Evolutionary conservation across 306 rosid species (phyloP).

Genomic region (Castanea crenata): DNA sequence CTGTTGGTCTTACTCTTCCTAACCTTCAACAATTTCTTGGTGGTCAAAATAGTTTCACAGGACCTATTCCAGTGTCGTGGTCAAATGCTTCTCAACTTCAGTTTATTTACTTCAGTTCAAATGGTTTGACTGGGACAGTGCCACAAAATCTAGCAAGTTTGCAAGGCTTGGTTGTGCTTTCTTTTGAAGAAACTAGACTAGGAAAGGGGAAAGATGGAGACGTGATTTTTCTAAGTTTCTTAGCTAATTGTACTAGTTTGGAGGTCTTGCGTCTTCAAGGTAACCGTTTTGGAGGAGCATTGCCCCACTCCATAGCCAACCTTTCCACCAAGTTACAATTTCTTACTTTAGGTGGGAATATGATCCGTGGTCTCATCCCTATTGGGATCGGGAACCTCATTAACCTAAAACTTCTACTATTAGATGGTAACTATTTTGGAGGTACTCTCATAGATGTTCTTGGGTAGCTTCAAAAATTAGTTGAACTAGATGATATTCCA

Average conservation of each 20-base stretch:
- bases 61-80: conserved; percentile 44
- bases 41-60: conserved; percentile 36
- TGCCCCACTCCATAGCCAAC: conserved; percentile 32
- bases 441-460: conserved; percentile 26
- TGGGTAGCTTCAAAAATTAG: conserved; percentile 30
- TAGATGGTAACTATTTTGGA: conserved; percentile 26
- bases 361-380: conserved; percentile 33
- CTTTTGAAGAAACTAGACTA: conserved; percentile 28
- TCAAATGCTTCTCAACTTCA: conserved; percentile 44
- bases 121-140: conserved; percentile 34
- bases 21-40: conserved; percentile 39
- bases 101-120: conserved; percentile 34
- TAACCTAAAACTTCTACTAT: conserved; percentile 12
- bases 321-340: conserved; percentile 20
- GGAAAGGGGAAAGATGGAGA: conserved; percentile 28
- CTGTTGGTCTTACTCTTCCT: conserved; percentile 48
- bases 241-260: conserved; percentile 33
- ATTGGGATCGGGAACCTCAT: conserved; percentile 28
- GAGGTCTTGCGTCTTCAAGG: conserved; percentile 2
- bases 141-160: conserved; percentile 40
- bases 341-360: conserved; percentile 7
- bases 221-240: conserved; percentile 23
- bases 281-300: conserved; percentile 34
- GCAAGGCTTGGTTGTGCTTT: conserved; percentile 24
- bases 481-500: too few species aligned